Base-by-base conservation (phyloP, 2,329 filamentous ascomycete species). In the Colletotrichum horii region DNA sequence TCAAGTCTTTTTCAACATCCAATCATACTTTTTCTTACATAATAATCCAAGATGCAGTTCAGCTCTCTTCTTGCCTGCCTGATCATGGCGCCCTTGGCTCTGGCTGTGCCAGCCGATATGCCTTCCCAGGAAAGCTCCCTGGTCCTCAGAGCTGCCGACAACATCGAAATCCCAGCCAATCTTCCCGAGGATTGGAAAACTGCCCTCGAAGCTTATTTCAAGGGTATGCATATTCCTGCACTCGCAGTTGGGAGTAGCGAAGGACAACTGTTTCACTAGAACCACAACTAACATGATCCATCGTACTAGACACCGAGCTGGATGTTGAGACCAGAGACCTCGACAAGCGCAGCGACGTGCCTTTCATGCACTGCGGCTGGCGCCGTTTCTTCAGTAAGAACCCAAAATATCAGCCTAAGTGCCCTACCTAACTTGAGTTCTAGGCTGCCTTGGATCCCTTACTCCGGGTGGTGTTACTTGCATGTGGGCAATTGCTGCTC, bases 401-500 rank as follows among this genome's bases (percentile, higher is more conserved):
- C 14, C 8, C 6, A n/a, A 11, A 6, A 43, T 12, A 12, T n/a
- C 36, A 38, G 38, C 19, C 0, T 9, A 12, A n/a, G 4, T 28
- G 7, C 15, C 24, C 4, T 5, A 19, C 19, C 55, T 58, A 4
- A 58, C 55, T 2, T 14, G 55, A 58, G 9, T 12, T 1, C 3
- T 24, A 70, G 68, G 68, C 58, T 70, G 68, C 38, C 68, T 70
- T 55, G 68, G 68, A 22, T 70, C 68, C 52, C 26, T 70, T 6
- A 55, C 68, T 6, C 38, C 68, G 5, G 68, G 68, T 12, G 58
- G 68, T 28, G 68, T 70, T 28, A 70, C 68, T 2, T 70, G 68
- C 38, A 70, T 70, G 68, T 70, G 68, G 68, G 68, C 68, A 30
- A 65, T 70, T 8, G 58, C 68, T 12, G 68, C 68, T 15, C 68